Base-by-base conservation (phyloP, 257 asterid species). In the Nicotiana sylvestris region DNA sequence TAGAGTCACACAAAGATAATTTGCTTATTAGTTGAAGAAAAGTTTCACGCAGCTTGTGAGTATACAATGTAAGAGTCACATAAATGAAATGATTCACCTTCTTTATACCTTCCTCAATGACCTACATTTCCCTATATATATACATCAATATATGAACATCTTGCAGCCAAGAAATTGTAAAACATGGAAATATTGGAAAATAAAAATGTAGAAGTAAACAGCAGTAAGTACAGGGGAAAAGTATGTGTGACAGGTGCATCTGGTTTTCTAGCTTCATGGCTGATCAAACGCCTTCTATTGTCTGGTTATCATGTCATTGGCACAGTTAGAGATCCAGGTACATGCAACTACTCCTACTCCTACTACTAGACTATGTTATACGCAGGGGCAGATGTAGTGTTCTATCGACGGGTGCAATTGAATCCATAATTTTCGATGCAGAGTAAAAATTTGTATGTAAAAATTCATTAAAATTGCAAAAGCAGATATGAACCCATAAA, bases 211-310 rank as follows among this genome's bases (percentile, higher is more conserved):
- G 94, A 90, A 84, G 61, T 53, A 62, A 56, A 85, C 16, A 56
- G 58, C 30, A 39, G 78, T 58, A 74, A 55, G n/a, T 8, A 87
- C 25, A 72, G 87, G 83, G 92, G 95, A 1, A 93, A 85, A 85
- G 97, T 96, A 8, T 93, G 99, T 64, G 99, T 96, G 57, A 96
- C 98, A 3, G 98, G 98, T 53, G 98, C 99, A 43, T 81, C 95
- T 55, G 99, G 99, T 39, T 96, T 90, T 83, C 82, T 94, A 8
- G 98, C 98, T 2, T 96, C 98, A 16, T 96, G 98, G 97, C 88
- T 94, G 29, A 88, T 96, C 85, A 96, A 96, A 81, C 90, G 98
- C 77, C 95, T 96, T 81, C 92, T 96, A 37, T 77, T 84, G 46
- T 89, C 92, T 6, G 97, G 97, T 13, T 94, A 96, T 86, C 89